Base-by-base conservation (phyloP, 2,329 filamentous ascomycete species). In the Colletotrichum tamarilloi region DNA sequence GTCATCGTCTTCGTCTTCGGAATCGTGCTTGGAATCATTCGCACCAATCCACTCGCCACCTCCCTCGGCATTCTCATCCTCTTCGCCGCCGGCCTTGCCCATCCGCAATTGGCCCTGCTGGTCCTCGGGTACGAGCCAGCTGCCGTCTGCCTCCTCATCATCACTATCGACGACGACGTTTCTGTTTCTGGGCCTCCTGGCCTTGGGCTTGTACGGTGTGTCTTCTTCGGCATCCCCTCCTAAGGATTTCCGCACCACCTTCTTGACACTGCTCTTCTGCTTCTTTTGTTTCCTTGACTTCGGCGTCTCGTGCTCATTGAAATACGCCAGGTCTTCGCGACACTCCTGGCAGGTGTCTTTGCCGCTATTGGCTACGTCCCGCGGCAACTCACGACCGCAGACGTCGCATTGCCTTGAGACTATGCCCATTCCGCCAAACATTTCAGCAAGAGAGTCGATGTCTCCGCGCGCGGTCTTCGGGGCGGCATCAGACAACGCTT, bases 61-160 rank as follows among this genome's bases (percentile, higher is more conserved):
- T 2, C 95, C 95, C 80, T 97, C 95, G 2, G 93, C 94, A 79
- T 98, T 91, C 81, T 97, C 95, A 75, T 97, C 94, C 65, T 95
- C 93, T n/a, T 91, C 90, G 4, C 94, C 94, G n/a, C 94, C 95
- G 57, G 94, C 93, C 79, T 92, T 93, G 60, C 93, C 94, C 19
- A 95, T 86, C n/a, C 86, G 85, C 4, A 92, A 79, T 1, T 86
- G 79, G 0, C 88, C 86, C 57, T 89, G 91, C 78, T 97, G 87
- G 11, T 89, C 87, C 70, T 93, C 91, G 0, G 91, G 88, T 4
- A 95, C 93, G 55, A 97, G 86, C 95, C 95, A 97, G 77, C 94
- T 93, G 14, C 90, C 94, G 70, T 94, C 91, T 6, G 88, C 91
- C 28, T 93, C 92, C 75, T 92, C 89, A 69, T 93, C 90, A 74